Percentiles rank a stretch among this genome's conserved stretches.
Conservation (phyloP, 768 basidiomycete genomes). For the Rhizopogon vulgaris region DNA sequence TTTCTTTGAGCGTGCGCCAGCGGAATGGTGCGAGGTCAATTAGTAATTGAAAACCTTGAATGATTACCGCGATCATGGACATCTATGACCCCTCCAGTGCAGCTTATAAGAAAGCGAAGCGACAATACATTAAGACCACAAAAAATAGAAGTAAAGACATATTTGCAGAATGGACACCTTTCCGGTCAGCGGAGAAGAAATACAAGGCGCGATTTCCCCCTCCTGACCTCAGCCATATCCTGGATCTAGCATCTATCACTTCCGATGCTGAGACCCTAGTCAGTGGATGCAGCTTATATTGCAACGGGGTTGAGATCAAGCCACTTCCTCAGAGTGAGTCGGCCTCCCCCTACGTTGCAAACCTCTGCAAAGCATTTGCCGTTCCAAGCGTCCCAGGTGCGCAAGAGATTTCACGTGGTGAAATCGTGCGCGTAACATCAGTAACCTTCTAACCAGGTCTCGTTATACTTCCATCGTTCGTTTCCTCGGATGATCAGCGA, state of each 20-base stretch:
- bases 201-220: conserved; percentile 79
- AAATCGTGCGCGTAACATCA: neutral
- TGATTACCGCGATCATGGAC: conserved; percentile 1
- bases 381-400: conserved; percentile 36
- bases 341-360: neutral
- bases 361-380: conserved; percentile 8
- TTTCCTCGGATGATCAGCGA: conserved; percentile 59
- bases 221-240: conserved; percentile 60
- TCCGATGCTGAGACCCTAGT: conserved; percentile 36
- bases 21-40: too few species aligned
- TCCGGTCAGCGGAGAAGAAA: conserved; percentile 71
- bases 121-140: conserved; percentile 55
- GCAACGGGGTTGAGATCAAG: conserved; percentile 26
- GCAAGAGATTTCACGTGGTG: neutral
- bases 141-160: conserved; percentile 40
- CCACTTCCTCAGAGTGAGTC: neutral
- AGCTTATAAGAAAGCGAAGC: conserved; percentile 55
- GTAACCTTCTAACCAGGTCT: conserved; percentile 52
- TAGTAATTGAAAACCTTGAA: too few species aligned
- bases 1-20: too few species aligned
- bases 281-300: conserved; percentile 43
- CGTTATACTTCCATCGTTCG: conserved; percentile 73
- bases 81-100: conserved; percentile 40
- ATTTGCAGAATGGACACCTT: conserved; percentile 63
- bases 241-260: conserved; percentile 53